phyloP scores from a whole-genome alignment of 371 early-diverging fungal species.

The Mortierella sp. region DNA sequence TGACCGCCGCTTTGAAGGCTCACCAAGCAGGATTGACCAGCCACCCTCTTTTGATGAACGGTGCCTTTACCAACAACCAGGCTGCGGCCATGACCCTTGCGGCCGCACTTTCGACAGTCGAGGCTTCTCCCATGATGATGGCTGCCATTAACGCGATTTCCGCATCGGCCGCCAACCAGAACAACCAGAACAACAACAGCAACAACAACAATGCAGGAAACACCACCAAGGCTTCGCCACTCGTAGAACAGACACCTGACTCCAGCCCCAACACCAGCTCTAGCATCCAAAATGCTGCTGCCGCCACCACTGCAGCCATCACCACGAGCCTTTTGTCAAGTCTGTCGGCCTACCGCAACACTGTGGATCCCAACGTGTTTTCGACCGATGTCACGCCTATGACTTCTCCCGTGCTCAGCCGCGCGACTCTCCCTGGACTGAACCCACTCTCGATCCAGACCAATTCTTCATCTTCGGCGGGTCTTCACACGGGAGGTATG shows the following conservation, averaged over 20 bases:
- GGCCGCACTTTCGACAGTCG: slow-evolving; percentile 42
- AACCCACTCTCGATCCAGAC: slow-evolving; percentile 44
- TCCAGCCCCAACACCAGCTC: slow-evolving; percentile 46
- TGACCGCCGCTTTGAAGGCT: slow-evolving; percentile 47
- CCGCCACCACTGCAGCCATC: neutral
- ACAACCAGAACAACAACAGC: slow-evolving; percentile 14
- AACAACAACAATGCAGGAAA: slow-evolving; percentile 8
- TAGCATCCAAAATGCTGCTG: neutral
- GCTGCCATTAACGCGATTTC: slow-evolving; percentile 53
- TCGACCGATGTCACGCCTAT: slow-evolving; percentile 54
- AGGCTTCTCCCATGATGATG: slow-evolving; percentile 56
- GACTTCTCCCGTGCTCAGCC: slow-evolving; percentile 51
- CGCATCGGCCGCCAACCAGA: slow-evolving; percentile 40
- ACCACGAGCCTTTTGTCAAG: slow-evolving; percentile 9
- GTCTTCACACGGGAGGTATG: neutral
- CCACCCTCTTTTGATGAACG: slow-evolving; percentile 37
- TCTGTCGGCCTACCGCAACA: slow-evolving; percentile 30
- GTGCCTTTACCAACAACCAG: slow-evolving; percentile 45
- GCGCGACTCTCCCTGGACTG: slow-evolving; percentile 39
- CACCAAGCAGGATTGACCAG: slow-evolving; percentile 51
- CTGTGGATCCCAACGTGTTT: slow-evolving; percentile 29
- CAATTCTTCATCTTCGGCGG: neutral
- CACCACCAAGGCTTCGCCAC: slow-evolving; percentile 22
- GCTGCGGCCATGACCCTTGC: slow-evolving; percentile 45
- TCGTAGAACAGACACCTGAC: slow-evolving; percentile 45